Base-by-base conservation (phyloP, 129 eudicot genomes). In the Artemisia argyi region DNA sequence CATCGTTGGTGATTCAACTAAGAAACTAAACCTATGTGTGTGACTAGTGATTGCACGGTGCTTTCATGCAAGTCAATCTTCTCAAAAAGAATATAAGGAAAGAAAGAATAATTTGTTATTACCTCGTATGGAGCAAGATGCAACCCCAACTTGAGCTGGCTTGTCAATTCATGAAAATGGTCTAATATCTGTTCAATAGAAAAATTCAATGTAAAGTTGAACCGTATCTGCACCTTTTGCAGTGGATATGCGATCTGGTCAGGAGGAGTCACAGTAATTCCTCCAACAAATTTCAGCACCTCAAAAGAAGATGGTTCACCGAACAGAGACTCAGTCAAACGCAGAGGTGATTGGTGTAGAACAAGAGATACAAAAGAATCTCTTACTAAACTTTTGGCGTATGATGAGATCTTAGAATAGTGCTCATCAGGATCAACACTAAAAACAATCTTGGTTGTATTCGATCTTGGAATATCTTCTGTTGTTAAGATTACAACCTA, bases 241-340 rank as follows among this genome's bases (percentile, higher is more conserved):
- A 95, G 71, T 20, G 91, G 97, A 75, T 80, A 95, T 51, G 85
- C 95, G 47, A 69, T 86, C 76, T 95, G 97, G 30, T 78, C 85
- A 54, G 99, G 99, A 54, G 99, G 99, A 66, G 73, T 86, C 22
- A 84, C 83, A 17, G 96, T 88, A 50, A 95, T 90, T 67, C 99
- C 97, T 66, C 99, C 99, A 24, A 64, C 79, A 83, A 95, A 91
- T 76, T 91, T 95, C 76, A 95, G 79, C 72, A 95, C 96, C 56
- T 95, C 96, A 73, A 95, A 95, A 28, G 92, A 81, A 62, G 79
- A 84, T 53, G 99, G 90, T 11, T 90, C 75, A 53, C 99, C 99
- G 20, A 95, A 94, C 73, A 91, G 85, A 65, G 91, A 81, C 76
- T 82, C 67, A 1, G 89, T 91, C 89, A 95, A 73, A 60, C 74